Conservation (phyloP, 2,329 filamentous ascomycete genomes). For the Trichoderma sp. region DNA sequence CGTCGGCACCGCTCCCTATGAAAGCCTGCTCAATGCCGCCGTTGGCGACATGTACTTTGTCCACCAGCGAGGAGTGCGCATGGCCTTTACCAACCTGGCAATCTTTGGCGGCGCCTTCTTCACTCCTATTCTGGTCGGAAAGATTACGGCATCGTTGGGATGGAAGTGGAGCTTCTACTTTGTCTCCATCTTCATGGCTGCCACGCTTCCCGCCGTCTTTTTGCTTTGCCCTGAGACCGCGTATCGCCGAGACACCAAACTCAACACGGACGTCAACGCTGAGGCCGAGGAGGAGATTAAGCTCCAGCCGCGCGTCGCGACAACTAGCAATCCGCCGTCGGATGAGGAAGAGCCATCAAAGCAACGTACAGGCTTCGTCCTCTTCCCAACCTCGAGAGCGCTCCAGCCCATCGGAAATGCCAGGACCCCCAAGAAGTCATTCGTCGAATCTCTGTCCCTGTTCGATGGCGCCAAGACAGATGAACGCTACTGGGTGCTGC, state of each 20-base stretch:
- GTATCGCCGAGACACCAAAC: constrained; percentile 63
- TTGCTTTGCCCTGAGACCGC: constrained; percentile 86
- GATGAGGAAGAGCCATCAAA: constrained; percentile 11
- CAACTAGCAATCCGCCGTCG: neutral
- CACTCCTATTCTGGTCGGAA: constrained; percentile 88
- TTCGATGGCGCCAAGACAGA: constrained; percentile 84
- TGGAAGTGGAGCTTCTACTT: constrained; percentile 91
- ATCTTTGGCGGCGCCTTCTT: constrained; percentile 60
- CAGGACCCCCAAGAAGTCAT: constrained; percentile 56
- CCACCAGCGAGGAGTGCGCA: constrained; percentile 78
- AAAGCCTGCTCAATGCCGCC: constrained; percentile 83
- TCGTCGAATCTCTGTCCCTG: constrained; percentile 59
- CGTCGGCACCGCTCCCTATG: constrained; percentile 82
- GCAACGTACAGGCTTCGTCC: constrained; percentile 31
- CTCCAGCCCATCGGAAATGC: constrained; percentile 39
- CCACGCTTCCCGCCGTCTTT: constrained; percentile 68
- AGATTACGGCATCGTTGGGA: constrained; percentile 73
- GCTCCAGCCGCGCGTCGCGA: constrained; percentile 1
- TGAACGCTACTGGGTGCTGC: constrained; percentile 66
- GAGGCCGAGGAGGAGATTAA: constrained; percentile 26
- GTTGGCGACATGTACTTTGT: constrained; percentile 92
- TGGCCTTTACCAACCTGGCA: constrained; percentile 72
- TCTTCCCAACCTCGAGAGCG: constrained; percentile 36
- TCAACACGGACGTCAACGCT: constrained; percentile 69
- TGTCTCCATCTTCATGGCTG: constrained; percentile 78